Conservation (phyloP, 306 rosid genomes). For the Gillenia trifoliata region DNA sequence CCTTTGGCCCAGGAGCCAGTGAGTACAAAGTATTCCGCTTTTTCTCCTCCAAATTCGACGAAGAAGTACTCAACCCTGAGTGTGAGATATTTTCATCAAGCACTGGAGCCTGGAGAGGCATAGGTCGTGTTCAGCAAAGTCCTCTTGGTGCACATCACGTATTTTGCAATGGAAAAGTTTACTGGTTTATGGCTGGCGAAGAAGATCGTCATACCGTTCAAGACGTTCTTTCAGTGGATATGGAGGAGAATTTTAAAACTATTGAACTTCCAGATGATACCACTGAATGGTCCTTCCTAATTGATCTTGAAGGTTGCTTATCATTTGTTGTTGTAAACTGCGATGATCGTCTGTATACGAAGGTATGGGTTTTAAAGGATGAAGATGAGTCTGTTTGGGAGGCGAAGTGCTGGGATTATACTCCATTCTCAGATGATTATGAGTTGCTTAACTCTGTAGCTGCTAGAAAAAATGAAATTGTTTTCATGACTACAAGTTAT, state of each 20-base stretch:
- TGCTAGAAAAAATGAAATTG: conserved; percentile 8
- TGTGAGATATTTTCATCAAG: conserved; percentile 28
- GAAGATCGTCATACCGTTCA: conserved; percentile 12
- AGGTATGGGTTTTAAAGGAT: conserved; percentile 12
- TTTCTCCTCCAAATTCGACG: conserved; percentile 6
- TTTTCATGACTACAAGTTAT: conserved; percentile 14
- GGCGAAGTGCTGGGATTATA: background rate
- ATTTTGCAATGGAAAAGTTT: conserved; percentile 13
- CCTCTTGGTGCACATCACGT: conserved; percentile 25
- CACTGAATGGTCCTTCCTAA: conserved; percentile 12
- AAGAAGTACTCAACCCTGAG: background rate
- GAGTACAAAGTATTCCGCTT: conserved; percentile 25
- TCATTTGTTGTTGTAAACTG: conserved; percentile 9
- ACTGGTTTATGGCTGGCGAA: conserved; percentile 26
- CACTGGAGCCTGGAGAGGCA: conserved; percentile 20
- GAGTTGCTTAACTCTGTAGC: conserved; percentile 19
- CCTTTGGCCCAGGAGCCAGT: conserved; percentile 15
- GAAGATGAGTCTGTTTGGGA: conserved; percentile 18
- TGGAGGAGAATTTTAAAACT: conserved; percentile 4
- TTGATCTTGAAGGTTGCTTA: conserved; percentile 21
- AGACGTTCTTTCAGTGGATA: conserved; percentile 21
- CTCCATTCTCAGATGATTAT: background rate
- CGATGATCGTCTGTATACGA: conserved; percentile 5
- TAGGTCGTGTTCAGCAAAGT: conserved; percentile 15
- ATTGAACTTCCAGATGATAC: conserved; percentile 15